Base-by-base conservation (phyloP, 257 asterid genomes). In the Fraxinus anomala region DNA sequence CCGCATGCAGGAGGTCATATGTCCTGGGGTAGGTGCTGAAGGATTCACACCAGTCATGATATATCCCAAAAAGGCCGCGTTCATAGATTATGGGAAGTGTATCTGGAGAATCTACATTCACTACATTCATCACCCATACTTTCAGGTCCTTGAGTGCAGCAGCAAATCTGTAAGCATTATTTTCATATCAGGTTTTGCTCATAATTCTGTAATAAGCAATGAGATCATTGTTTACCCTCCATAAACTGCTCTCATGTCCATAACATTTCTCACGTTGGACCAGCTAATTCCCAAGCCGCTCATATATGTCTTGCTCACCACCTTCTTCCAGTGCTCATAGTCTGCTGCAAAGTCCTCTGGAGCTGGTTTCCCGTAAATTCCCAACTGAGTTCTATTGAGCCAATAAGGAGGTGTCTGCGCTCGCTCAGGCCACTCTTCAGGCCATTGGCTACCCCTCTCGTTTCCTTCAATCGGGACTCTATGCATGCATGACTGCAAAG, bases 11-110 rank as follows among this genome's bases (percentile, higher is more conserved):
- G 76, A 94, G 96, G 81, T 92, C 97, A 26, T 94, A 94, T 2
- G 94, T 85, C 77, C 96, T 86, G 9, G 98, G 98, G 74, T 94
- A 94, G 9, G 97, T 90, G 87, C 96, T 94, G 87, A 92, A 94
- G 59, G 97, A 90, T 85, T 94, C 98, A 28, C 98, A 92, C 98
- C 98, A 94, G 63, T 94, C 96, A 47, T 94, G 98, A 76, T 91
- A 92, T 71, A 94, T 92, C 30, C 98, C 97, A 11, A 92, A 86
- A 68, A 94, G 90, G 24, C 97, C 98, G 17, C 96, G 82, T 73
- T 92, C 97, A 6, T 88, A 94, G 76, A 94, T 90, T 56, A 94
- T 87, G 47, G 98, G 97, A 73, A 94, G 97, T 34, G 98, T 94
- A 72, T 92, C 97, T 17, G 97, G 92, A 47, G 94, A 82, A 78